Conservation (phyloP, 2,329 filamentous ascomycete genomes). For the Aschersonia sp. region DNA sequence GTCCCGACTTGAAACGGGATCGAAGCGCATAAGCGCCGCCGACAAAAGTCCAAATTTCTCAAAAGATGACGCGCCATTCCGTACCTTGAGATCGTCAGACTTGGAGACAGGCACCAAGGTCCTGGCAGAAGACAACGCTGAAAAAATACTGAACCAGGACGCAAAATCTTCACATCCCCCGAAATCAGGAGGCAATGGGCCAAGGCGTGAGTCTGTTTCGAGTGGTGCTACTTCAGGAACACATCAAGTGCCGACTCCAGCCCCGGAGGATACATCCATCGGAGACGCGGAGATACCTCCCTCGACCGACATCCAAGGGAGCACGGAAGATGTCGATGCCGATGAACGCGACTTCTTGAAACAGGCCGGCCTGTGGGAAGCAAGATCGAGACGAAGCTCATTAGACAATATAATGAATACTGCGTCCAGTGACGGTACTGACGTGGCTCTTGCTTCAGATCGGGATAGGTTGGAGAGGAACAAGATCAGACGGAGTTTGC, state of each 20-base stretch:
- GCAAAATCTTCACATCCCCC: slow-evolving; percentile 11
- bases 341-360: slow-evolving; percentile 53
- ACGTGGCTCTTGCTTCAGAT: slow-evolving; percentile 21
- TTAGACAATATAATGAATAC: slow-evolving; percentile 19
- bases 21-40: slow-evolving; percentile 10
- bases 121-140: not conserved
- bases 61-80: slow-evolving; percentile 9
- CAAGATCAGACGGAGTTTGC: slow-evolving; percentile 72
- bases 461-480: slow-evolving; percentile 41
- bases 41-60: slow-evolving; percentile 14
- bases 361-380: slow-evolving; percentile 49
- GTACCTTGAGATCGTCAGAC: slow-evolving; percentile 8
- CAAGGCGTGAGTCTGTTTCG: slow-evolving; percentile 16
- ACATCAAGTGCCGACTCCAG: slow-evolving; percentile 10
- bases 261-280: slow-evolving; percentile 7
- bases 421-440: slow-evolving; percentile 17
- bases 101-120: not conserved
- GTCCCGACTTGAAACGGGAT: slow-evolving; percentile 13
- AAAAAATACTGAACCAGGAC: not conserved
- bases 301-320: slow-evolving; percentile 7
- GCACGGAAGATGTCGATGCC: slow-evolving; percentile 41
- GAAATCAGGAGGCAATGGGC: slow-evolving; percentile 9
- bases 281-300: slow-evolving; percentile 9
- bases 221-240: slow-evolving; percentile 15
- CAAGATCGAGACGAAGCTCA: slow-evolving; percentile 14